Evolutionary conservation across 148 eudicot species (phyloP).

Genomic region (Chenopodium quinoa): DNA sequence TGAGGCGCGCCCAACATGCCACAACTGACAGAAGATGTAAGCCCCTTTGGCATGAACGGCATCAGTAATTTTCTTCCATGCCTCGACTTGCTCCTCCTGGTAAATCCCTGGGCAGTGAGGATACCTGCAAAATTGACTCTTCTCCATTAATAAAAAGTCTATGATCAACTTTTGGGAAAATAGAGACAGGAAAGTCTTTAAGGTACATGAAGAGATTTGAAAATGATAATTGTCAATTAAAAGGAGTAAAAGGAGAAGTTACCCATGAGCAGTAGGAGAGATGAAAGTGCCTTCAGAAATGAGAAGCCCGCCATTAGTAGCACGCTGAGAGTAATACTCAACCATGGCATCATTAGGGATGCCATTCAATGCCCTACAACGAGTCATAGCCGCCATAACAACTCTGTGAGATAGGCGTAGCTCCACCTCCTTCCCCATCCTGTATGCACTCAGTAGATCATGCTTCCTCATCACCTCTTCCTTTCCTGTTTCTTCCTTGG

Average conservation of each 20-base stretch:
- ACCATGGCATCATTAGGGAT: constrained; percentile 55
- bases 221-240: not conserved
- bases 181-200: too few relatives aligned
- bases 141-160: not conserved
- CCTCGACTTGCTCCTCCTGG: constrained; percentile 63
- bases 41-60: constrained; percentile 77
- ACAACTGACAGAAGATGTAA: constrained; percentile 71
- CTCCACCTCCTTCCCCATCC: constrained; percentile 61
- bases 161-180: too few relatives aligned
- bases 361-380: constrained; percentile 64
- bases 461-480: constrained; percentile 12
- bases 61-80: constrained; percentile 78
- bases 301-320: constrained; percentile 65
- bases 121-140: constrained; percentile 40
- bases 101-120: constrained; percentile 87
- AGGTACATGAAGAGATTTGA: not conserved
- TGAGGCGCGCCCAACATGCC: constrained; percentile 93
- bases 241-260: not conserved
- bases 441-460: constrained; percentile 45
- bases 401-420: constrained; percentile 58
- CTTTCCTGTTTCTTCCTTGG: constrained; percentile 1
- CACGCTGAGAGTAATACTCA: constrained; percentile 66
- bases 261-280: constrained; percentile 72
- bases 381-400: constrained; percentile 75
- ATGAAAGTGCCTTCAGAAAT: constrained; percentile 67